phyloP scores from a whole-genome alignment of 495 filamentous ascomycete species.

The Geoglossum glabrum region DNA sequence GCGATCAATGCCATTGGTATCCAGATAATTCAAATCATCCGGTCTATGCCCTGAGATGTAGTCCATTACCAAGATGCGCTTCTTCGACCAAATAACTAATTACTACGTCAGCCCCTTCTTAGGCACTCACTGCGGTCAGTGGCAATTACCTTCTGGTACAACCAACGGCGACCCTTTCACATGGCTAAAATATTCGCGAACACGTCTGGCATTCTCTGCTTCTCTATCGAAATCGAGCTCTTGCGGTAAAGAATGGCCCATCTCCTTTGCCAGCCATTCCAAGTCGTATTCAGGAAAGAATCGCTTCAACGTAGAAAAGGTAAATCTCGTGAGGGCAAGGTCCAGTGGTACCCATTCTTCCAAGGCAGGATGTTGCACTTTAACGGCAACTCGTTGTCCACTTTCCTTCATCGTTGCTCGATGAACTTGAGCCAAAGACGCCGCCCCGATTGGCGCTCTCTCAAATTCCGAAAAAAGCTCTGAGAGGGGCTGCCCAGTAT shows the following conservation, averaged over 20 bases:
- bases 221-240: slow-evolving; percentile 84
- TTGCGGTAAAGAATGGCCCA: slow-evolving; percentile 73
- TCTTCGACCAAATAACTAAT: slow-evolving; percentile 66
- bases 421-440: slow-evolving; percentile 89
- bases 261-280: slow-evolving; percentile 84
- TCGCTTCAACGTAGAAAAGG: slow-evolving; percentile 69
- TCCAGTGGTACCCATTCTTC: slow-evolving; percentile 87
- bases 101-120: neutral
- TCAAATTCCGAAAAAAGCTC: slow-evolving; percentile 77
- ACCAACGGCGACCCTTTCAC: slow-evolving; percentile 56
- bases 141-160: slow-evolving; percentile 45
- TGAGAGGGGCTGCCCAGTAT: slow-evolving; percentile 61
- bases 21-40: slow-evolving; percentile 76
- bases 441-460: slow-evolving; percentile 63
- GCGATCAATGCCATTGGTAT: slow-evolving; percentile 68
- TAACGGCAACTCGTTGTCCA: slow-evolving; percentile 86
- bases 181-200: slow-evolving; percentile 54
- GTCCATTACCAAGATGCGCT: slow-evolving; percentile 89
- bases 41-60: slow-evolving; percentile 70
- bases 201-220: slow-evolving; percentile 62
- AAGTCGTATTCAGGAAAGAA: slow-evolving; percentile 97
- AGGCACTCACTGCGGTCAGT: neutral
- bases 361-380: slow-evolving; percentile 83
- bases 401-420: slow-evolving; percentile 66
- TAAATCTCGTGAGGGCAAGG: slow-evolving; percentile 66